Conservation (phyloP, 495 filamentous ascomycete genomes). For the Podospora fimiseda region DNA sequence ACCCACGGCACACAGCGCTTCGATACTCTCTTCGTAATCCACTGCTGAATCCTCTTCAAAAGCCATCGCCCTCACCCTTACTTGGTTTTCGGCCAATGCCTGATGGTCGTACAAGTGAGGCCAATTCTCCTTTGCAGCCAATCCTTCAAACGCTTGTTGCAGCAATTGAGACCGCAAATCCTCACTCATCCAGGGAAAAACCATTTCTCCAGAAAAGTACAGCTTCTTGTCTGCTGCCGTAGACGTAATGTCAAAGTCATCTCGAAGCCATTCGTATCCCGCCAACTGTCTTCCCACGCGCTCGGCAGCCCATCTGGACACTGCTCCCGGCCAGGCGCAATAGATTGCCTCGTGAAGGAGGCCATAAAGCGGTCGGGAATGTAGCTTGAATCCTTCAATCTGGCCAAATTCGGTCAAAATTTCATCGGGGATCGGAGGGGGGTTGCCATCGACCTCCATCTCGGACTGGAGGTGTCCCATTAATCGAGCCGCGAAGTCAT, state of each 20-base stretch:
- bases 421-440: conserved; percentile 45
- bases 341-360: conserved; percentile 26
- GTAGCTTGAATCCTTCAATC: conserved; percentile 12
- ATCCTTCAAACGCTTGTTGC: conserved; percentile 52
- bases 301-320: conserved; percentile 39
- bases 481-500: conserved; percentile 41
- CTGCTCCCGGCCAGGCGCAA: conserved; percentile 1
- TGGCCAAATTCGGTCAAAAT: conserved; percentile 51
- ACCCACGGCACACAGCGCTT: conserved; percentile 64
- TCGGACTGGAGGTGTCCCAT: conserved; percentile 44
- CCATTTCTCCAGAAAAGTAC: conserved; percentile 86
- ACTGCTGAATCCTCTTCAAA: conserved; percentile 93
- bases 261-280: conserved; percentile 38
- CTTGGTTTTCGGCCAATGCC: conserved; percentile 62
- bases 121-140: conserved; percentile 65
- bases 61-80: conserved; percentile 71
- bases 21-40: conserved; percentile 57
- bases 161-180: conserved; percentile 49
- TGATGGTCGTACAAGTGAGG: conserved; percentile 61
- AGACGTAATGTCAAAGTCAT: background rate
- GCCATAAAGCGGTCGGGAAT: conserved; percentile 21
- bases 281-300: conserved; percentile 22
- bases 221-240: conserved; percentile 46
- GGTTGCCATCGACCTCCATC: background rate
- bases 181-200: conserved; percentile 52